Evolutionary conservation across 768 basidiomycete species (phyloP).

Genomic region (Podaxis sp.): DNA sequence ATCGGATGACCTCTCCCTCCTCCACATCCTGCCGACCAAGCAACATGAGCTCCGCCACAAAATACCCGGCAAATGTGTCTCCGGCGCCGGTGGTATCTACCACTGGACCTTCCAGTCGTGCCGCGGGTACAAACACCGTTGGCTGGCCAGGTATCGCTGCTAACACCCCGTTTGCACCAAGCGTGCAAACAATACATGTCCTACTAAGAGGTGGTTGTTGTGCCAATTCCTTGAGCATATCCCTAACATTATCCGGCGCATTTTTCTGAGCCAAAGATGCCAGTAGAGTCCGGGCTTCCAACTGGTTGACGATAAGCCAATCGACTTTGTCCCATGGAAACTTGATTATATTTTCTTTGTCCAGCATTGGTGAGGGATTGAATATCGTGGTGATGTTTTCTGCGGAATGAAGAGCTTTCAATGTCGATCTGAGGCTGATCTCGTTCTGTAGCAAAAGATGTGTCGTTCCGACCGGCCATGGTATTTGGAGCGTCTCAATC

Average conservation of each 20-base stretch:
- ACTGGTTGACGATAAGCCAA: conserved; percentile 58
- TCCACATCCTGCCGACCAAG: conserved; percentile 28
- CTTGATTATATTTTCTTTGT: conserved; percentile 30
- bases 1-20: conserved; percentile 28
- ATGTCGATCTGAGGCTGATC: conserved; percentile 42
- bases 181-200: conserved; percentile 55
- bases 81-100: conserved; percentile 64
- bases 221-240: conserved; percentile 10
- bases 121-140: conserved; percentile 45
- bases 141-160: conserved; percentile 35
- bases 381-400: conserved; percentile 35
- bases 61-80: conserved; percentile 63
- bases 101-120: conserved; percentile 35
- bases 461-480: conserved; percentile 34
- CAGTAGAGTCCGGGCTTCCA: conserved; percentile 31
- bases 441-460: conserved; percentile 63
- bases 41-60: conserved; percentile 55
- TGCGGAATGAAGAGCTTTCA: conserved; percentile 30
- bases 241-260: conserved; percentile 37
- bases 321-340: conserved; percentile 52
- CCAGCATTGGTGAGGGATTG: conserved; percentile 60
- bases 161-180: conserved; percentile 50
- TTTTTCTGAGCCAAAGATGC: conserved; percentile 24
- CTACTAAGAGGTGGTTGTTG: conserved; percentile 24
- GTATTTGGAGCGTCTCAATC: conserved; percentile 25